These are phyloP conservation scores for Arthrobotrys pseudoclavata DNA, from an alignment of 2,329 filamentous ascomycete species.

Conservation along the genomic window DNA sequence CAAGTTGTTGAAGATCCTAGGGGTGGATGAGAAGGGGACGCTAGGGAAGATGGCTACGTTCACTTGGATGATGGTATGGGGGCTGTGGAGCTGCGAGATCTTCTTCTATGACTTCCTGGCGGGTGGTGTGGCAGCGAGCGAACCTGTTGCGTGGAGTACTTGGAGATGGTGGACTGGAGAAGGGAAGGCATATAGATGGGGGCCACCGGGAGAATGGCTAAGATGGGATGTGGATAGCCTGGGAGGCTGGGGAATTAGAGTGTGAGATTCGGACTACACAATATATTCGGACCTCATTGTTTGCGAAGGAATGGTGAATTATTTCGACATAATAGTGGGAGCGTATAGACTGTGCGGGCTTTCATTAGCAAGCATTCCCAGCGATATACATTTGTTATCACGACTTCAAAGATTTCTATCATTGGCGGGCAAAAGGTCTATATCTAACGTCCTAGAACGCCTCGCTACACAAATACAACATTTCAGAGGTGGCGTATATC, in stretches of 20 bases:
- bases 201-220: slow-evolving; percentile 27
- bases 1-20: slow-evolving; percentile 10
- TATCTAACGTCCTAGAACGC: slow-evolving; percentile 7
- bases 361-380: slow-evolving; percentile 1
- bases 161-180: slow-evolving; percentile 47
- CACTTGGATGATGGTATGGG: slow-evolving; percentile 41
- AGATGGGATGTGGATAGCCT: slow-evolving; percentile 46
- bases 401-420: background rate
- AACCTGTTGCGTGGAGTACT: slow-evolving; percentile 52
- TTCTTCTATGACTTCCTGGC: slow-evolving; percentile 54
- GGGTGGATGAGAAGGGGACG: slow-evolving; percentile 14
- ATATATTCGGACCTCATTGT: background rate
- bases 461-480: background rate
- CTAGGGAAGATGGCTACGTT: slow-evolving; percentile 23
- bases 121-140: slow-evolving; percentile 34
- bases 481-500: background rate
- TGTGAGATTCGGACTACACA: slow-evolving; percentile 7
- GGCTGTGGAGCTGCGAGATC: slow-evolving; percentile 49
- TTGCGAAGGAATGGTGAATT: background rate
- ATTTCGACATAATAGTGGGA: background rate
- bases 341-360: slow-evolving; percentile 10
- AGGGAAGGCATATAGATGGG: slow-evolving; percentile 42
- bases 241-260: slow-evolving; percentile 42
- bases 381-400: background rate
- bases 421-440: background rate